A percentile compares a stretch with the other conserved stretches of the same genome.
These are phyloP conservation scores for Fraxinus ornus DNA, from an alignment of 305 asterid genomes.

Conservation along the genomic window DNA sequence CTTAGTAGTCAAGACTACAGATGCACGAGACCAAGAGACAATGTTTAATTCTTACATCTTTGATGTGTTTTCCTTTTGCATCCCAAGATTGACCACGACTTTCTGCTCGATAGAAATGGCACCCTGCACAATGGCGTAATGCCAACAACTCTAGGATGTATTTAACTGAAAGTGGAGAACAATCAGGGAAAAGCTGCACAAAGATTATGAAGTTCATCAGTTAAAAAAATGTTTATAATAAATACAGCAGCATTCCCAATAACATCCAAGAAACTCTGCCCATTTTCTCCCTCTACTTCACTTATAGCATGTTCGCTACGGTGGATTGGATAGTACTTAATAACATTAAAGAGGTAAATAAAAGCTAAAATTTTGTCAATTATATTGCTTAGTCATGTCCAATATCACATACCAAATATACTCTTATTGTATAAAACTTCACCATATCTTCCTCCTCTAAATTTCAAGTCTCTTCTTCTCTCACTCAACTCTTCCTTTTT, in stretches of 20 bases:
- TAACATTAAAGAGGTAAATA: not conserved
- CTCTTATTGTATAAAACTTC: not conserved
- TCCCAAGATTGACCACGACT: slow-evolving; percentile 82
- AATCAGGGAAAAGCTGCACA: slow-evolving; percentile 86
- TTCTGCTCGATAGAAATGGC: slow-evolving; percentile 87
- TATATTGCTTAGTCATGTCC: not conserved
- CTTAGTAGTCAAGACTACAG: not conserved
- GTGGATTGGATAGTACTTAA: not conserved
- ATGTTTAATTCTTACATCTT: slow-evolving; percentile 57
- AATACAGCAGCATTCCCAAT: not conserved
- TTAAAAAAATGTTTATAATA: not conserved
- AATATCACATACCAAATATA: not conserved
- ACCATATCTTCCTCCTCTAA: not conserved
- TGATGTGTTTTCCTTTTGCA: slow-evolving; percentile 66
- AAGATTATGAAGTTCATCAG: slow-evolving; percentile 12
- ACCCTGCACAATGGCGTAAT: slow-evolving; percentile 75
- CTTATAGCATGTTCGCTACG: not conserved
- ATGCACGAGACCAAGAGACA: slow-evolving; percentile 6
- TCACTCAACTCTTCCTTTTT: not conserved
- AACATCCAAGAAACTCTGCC: not conserved
- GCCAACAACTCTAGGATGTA: slow-evolving; percentile 65
- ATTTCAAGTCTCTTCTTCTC: not conserved
- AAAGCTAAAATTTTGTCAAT: not conserved
- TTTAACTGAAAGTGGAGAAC: slow-evolving; percentile 77
- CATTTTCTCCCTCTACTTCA: not conserved